Percentiles rank a stretch among this genome's conserved stretches.
Evolutionary conservation across 2,329 filamentous ascomycete genomes (phyloP).

Genomic region (Ceratocystis variospora): DNA sequence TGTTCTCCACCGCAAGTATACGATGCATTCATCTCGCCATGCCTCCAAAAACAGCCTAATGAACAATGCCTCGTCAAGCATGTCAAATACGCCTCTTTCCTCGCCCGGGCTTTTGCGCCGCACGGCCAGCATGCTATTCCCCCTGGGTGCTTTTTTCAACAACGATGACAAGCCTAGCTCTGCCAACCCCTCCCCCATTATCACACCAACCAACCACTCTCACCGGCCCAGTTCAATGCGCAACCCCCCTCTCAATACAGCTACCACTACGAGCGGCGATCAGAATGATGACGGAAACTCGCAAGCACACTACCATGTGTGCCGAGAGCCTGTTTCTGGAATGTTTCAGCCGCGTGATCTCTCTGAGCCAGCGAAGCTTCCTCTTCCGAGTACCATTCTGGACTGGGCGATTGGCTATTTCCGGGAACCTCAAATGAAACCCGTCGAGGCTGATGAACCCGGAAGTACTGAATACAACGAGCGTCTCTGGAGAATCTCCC

Average conservation of each 20-base stretch:
- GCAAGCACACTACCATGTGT: conserved; percentile 58
- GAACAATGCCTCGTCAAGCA: conserved; percentile 22
- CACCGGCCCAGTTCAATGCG: conserved; percentile 24
- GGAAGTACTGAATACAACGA: conserved; percentile 95
- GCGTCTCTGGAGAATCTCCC: conserved; percentile 77
- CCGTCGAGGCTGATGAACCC: conserved; percentile 87
- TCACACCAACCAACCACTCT: conserved; percentile 21
- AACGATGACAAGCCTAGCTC: conserved; percentile 33
- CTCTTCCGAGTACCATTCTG: conserved; percentile 69
- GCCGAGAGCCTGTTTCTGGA: conserved; percentile 65
- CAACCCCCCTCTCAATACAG: conserved; percentile 7
- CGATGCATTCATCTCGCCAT: conserved; percentile 29
- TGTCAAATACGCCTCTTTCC: conserved; percentile 31
- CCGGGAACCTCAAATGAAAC: conserved; percentile 95
- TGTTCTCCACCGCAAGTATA: conserved; percentile 47
- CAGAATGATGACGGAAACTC: conserved; percentile 55
- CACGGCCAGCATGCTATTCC: conserved; percentile 50
- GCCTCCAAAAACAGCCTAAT: conserved; percentile 26
- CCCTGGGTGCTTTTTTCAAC: conserved; percentile 37
- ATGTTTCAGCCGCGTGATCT: conserved; percentile 52
- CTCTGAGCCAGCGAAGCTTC: conserved; percentile 48
- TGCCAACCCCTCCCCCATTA: conserved; percentile 23
- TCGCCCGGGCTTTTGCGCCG: conserved; percentile 47
- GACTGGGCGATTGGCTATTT: conserved; percentile 98
- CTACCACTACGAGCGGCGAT: conserved; percentile 46